Base-by-base conservation (phyloP, 371 early-diverging fungal genomes). In the Conidiobolus incongruus region DNA sequence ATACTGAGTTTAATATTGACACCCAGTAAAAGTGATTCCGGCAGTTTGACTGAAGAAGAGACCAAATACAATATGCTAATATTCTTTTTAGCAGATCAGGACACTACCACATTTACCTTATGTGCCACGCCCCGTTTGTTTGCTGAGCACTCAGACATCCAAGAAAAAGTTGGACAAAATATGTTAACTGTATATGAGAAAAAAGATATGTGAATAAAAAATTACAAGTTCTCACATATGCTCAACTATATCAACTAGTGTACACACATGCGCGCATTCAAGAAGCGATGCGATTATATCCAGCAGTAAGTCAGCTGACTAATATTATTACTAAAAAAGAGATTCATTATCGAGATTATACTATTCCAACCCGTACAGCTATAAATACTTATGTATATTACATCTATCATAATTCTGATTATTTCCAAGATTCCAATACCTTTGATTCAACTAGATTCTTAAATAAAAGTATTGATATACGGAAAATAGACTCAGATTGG, bases 201-300 rank as follows among this genome's bases (percentile, higher is more conserved):
- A 34, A n/a, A 16, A 5, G 10, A 16, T n/a, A n/a, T 4, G 10
- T n/a, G n/a, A 4, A 3, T 12, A 22, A 20, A 8, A 4, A 38
- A n/a, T n/a, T n/a, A n/a, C n/a, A 19, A 15, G 17, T 13, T 13
- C 55, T 55, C 20, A 49, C 51, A 26, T 46, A 47, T 16, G 57
- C 50, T 21, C 47, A 60, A 26, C 42, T 62, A 44, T 34, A 52
- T 32, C 52, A 59, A 35, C 53, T 65, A 47, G 55, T 52, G 46
- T 65, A 54, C 47, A 33, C 54, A 21, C 54, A 59, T 40, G 54
- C 52, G 24, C 59, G 62, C 33, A 51, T 63, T 45, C 58, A 61
- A 49, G 65, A 65, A 40, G 53, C 61, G 1, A 39, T 63, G 22
- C 58, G 65, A 26, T 39, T 65, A 30, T 56, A 55, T 41, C 61